phyloP scores from a whole-genome alignment of 768 basidiomycete species.

The Gloeopeniophorella convolvens region DNA sequence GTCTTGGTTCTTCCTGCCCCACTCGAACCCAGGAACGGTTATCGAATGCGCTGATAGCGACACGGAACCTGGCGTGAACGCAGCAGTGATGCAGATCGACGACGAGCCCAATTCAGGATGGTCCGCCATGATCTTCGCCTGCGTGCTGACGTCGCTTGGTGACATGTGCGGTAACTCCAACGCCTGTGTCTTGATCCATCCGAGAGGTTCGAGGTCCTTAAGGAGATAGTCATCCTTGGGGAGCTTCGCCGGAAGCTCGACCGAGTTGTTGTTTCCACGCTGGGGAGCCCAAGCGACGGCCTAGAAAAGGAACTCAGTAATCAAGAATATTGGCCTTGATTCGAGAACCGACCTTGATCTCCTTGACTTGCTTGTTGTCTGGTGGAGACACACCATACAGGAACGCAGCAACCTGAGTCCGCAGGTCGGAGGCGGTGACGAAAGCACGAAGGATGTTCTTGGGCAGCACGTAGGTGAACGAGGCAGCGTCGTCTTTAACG shows the following conservation, averaged over 20 bases:
- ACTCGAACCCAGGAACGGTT: constrained; percentile 91
- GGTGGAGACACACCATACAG: constrained; percentile 89
- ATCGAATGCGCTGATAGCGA: constrained; percentile 91
- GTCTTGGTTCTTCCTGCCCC: constrained; percentile 92
- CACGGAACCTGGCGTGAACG: constrained; percentile 97
- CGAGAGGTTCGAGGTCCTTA: constrained; percentile 91
- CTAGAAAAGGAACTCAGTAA: constrained; percentile 25
- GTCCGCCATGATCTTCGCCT: constrained; percentile 95
- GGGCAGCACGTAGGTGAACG: constrained; percentile 91
- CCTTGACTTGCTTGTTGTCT: constrained; percentile 97
- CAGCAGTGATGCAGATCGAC: constrained; percentile 88
- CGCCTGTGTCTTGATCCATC: constrained; percentile 96
- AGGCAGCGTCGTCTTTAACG: constrained; percentile 94
- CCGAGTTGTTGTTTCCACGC: constrained; percentile 88
- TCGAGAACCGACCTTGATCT: constrained; percentile 63
- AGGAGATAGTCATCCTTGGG: constrained; percentile 94
- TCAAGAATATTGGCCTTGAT: background rate
- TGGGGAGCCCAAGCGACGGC: constrained; percentile 98
- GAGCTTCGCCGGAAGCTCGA: constrained; percentile 84
- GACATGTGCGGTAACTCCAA: constrained; percentile 89
- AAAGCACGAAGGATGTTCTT: constrained; percentile 96
- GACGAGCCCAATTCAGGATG: constrained; percentile 94
- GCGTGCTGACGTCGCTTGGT: constrained; percentile 87
- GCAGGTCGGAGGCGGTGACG: constrained; percentile 86
- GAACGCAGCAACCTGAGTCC: constrained; percentile 93